Evolutionary conservation across 2,329 filamentous ascomycete genomes (phyloP).

Genomic region (Aspergillus ochraceoroseus): DNA sequence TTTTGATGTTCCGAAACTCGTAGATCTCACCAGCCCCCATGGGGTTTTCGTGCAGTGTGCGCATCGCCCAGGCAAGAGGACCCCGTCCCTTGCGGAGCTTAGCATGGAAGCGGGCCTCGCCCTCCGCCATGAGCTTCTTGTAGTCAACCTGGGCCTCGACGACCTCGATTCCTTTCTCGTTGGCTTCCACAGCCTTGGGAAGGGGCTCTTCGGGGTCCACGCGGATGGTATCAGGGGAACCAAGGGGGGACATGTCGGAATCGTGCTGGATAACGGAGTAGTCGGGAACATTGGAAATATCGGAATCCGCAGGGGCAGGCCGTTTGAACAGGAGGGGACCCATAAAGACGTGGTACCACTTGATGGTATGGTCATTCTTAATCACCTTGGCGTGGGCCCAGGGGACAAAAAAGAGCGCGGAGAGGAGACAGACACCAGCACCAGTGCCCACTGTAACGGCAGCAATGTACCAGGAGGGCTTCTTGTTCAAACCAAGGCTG

Average conservation of each 20-base stretch:
- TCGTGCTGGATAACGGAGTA: slow-evolving; percentile 69
- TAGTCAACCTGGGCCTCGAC: slow-evolving; percentile 55
- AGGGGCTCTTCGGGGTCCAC: slow-evolving; percentile 47
- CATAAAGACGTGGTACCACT: slow-evolving; percentile 57
- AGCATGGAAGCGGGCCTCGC: slow-evolving; percentile 56
- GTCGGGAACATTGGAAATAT: slow-evolving; percentile 60
- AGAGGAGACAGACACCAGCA: slow-evolving; percentile 54
- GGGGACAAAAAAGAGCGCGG: slow-evolving; percentile 68
- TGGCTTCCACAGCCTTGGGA: slow-evolving; percentile 22
- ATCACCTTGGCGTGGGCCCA: slow-evolving; percentile 63
- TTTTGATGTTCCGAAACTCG: slow-evolving; percentile 65
- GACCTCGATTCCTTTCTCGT: slow-evolving; percentile 41
- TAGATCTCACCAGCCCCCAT: slow-evolving; percentile 69
- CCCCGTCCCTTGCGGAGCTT: slow-evolving; percentile 59
- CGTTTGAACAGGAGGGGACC: slow-evolving; percentile 64
- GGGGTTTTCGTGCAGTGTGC: slow-evolving; percentile 67
- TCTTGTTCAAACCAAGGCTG: slow-evolving; percentile 57
- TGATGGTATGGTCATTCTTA: slow-evolving; percentile 62
- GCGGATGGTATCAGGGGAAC: slow-evolving; percentile 11
- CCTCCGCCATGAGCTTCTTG: slow-evolving; percentile 57
- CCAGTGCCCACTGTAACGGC: slow-evolving; percentile 62
- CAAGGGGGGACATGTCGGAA: not conserved
- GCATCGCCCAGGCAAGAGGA: slow-evolving; percentile 79
- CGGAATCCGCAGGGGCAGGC: slow-evolving; percentile 50
- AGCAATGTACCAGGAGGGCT: slow-evolving; percentile 61